Conservation (phyloP, 495 filamentous ascomycete species). For the Penicillium fimorum region DNA sequence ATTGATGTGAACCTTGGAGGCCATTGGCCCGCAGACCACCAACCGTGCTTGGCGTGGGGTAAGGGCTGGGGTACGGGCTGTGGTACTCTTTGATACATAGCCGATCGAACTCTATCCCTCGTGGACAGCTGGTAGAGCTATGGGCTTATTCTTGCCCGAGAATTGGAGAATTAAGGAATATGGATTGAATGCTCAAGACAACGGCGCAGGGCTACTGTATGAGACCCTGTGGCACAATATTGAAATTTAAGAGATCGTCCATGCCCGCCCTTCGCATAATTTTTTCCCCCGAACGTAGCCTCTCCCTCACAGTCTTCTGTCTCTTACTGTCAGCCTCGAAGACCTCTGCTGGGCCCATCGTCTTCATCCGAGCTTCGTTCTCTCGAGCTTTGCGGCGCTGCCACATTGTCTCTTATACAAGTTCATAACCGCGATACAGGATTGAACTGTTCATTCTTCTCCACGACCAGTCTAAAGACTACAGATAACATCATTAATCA, state of each 20-base stretch:
- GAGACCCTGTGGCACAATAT: conserved; percentile 1
- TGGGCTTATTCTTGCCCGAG: background rate
- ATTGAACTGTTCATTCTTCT: background rate
- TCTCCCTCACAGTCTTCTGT: background rate
- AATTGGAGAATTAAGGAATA: conserved; percentile 3
- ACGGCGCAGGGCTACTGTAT: background rate
- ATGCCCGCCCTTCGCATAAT: background rate
- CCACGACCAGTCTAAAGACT: background rate
- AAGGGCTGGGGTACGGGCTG: too few species aligned
- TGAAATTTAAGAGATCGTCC: background rate
- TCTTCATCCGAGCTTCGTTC: background rate
- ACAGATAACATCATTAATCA: background rate
- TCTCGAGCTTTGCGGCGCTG: background rate
- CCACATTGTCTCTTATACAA: background rate
- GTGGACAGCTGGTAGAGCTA: background rate
- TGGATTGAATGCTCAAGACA: background rate
- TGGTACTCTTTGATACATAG: too few species aligned
- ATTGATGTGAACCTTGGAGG: too few species aligned
- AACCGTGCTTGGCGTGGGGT: too few species aligned
- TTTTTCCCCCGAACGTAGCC: background rate
- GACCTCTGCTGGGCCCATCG: background rate
- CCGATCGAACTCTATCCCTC: too few species aligned
- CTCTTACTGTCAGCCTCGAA: background rate
- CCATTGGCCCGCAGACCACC: too few species aligned
- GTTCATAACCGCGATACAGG: background rate